Evolutionary conservation across 2,329 filamentous ascomycete species (phyloP), one percentile per base, ranked within the genome.

Genomic region (Orbilia quercus): DNA sequence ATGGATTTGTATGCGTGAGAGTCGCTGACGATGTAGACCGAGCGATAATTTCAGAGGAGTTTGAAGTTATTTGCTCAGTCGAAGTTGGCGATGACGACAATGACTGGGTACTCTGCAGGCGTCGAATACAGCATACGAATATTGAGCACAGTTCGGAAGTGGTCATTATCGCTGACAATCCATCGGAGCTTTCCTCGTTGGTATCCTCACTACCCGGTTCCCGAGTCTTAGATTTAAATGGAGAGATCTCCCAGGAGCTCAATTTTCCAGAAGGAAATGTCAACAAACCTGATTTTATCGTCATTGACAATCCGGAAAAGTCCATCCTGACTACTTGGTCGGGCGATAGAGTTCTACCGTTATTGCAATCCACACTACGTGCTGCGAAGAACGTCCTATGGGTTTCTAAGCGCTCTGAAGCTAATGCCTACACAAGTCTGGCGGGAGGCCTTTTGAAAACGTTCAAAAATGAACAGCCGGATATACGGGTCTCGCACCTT

Each of bases 391-490:
- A 60, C 40, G 28, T 77, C 7, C 55, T 77, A n/a, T 77, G 76
- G 76, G 76, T 77, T 4, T 73, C 75, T 14, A 45, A 47, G 20
- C 38, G 65, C 9, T 25, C 53, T 18, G 22, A 44, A 14, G 25
- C 31, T 5, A 72, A 59, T 47, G 75, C 76, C 7, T 76, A 65
- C 50, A 28, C 62, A 25, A 51, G 62, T 16, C 45, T 77, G 0
- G 76, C 75, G 7, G 75, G 75, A 20, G 75, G 55, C 47, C 65
- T 77, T 18, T 23, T 77, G 4, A 66, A 74, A 38, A 77, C 76
- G 1, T 53, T 77, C 4, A 75, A 76, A 42, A 54, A 75, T 4
- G 76, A 77, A 54, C 73, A 77, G 25, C 76, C 76, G 22, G 71
- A 74, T 20, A 57, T 77, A 9, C 71, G 70, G 36, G 66, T 73